Evolutionary conservation across 768 basidiomycete species (phyloP).

Genomic region (Russula ochroleuca): DNA sequence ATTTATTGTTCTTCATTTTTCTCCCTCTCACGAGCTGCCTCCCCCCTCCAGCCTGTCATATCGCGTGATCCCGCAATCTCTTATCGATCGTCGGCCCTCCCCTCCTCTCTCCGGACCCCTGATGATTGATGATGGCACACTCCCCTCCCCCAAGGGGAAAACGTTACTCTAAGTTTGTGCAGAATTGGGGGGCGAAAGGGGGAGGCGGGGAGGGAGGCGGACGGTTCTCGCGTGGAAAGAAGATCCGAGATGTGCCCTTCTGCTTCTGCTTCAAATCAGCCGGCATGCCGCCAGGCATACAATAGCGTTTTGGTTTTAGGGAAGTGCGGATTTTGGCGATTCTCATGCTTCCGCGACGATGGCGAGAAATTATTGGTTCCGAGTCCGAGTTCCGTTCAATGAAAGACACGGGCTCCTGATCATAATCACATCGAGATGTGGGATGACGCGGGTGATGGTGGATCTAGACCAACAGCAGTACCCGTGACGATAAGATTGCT

Average conservation of each 20-base stretch:
- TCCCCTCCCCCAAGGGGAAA: too few species aligned
- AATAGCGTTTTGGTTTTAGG: not conserved
- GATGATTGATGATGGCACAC: too few species aligned
- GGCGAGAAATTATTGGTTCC: conserved; percentile 1
- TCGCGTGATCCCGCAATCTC: not conserved
- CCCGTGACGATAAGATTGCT: conserved; percentile 1
- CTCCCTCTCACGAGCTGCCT: not conserved
- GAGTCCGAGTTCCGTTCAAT: not conserved
- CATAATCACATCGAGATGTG: not conserved
- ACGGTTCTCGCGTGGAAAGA: not conserved
- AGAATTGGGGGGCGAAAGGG: not conserved
- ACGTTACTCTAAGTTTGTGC: not conserved
- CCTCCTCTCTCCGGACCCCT: not conserved
- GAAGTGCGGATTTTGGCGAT: not conserved
- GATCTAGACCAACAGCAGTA: not conserved
- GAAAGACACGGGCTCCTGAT: not conserved
- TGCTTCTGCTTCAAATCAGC: too few species aligned
- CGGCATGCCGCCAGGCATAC: not conserved
- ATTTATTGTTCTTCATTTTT: not conserved
- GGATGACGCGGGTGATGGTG: not conserved
- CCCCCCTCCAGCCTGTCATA: too few species aligned
- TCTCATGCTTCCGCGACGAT: not conserved
- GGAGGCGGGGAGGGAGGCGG: not conserved
- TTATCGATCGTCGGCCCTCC: not conserved
- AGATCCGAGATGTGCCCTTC: not conserved